Conservation (phyloP, 768 basidiomycete species). For the Amanita thiersii region DNA sequence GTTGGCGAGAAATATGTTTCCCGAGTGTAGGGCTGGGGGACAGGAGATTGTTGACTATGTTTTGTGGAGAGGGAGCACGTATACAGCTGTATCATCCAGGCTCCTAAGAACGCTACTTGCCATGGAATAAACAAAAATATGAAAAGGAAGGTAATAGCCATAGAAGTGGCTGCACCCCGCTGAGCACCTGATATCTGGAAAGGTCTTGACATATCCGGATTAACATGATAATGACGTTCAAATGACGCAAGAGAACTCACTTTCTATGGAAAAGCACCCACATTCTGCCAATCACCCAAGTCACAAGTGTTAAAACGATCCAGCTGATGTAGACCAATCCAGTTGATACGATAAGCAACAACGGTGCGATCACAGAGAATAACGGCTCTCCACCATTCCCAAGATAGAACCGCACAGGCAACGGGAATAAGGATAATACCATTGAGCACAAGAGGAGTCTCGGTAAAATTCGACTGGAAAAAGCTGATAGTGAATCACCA, state of each 20-base stretch:
- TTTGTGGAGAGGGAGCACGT: slow-evolving; percentile 42
- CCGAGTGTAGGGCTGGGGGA: slow-evolving; percentile 1
- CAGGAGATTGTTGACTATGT: slow-evolving; percentile 15
- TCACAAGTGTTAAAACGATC: slow-evolving; percentile 39
- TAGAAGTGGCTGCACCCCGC: slow-evolving; percentile 46
- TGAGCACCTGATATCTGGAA: slow-evolving; percentile 30
- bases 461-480: slow-evolving; percentile 29
- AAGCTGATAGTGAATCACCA: slow-evolving; percentile 37
- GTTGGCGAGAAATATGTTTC: slow-evolving; percentile 8
- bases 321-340: slow-evolving; percentile 60
- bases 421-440: slow-evolving; percentile 44
- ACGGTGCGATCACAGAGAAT: slow-evolving; percentile 44
- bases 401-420: slow-evolving; percentile 46
- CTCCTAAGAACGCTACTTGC: slow-evolving; percentile 85
- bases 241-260: slow-evolving; percentile 18
- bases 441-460: slow-evolving; percentile 35
- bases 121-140: slow-evolving; percentile 79
- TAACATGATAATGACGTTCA: background rate
- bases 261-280: slow-evolving; percentile 22
- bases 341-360: slow-evolving; percentile 49
- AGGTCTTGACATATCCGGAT: slow-evolving; percentile 15
- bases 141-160: slow-evolving; percentile 51
- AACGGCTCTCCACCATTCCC: slow-evolving; percentile 47
- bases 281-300: slow-evolving; percentile 36
- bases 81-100: slow-evolving; percentile 71